Percentiles rank a stretch among this genome's conserved stretches.
Evolutionary conservation across 179 eudicot genomes (phyloP).

Genomic region (Spinacia oleracea): DNA sequence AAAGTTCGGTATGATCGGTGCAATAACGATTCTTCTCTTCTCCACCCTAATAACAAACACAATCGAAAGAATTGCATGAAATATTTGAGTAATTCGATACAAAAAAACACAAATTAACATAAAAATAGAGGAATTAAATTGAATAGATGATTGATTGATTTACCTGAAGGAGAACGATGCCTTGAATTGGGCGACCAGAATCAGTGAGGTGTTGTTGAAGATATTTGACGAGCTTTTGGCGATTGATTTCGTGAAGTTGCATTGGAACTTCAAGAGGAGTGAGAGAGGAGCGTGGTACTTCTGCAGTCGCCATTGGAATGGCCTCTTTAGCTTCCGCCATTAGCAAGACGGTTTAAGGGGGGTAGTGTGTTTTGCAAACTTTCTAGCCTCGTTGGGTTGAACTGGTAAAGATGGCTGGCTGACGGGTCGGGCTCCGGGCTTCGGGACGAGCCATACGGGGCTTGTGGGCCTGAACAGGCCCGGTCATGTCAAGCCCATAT

Average conservation of each 20-base stretch:
- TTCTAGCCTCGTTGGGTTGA: too few relatives aligned
- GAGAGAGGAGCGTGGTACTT: conserved; percentile 33
- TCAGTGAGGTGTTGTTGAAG: conserved; percentile 55
- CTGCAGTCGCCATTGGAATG: conserved; percentile 30
- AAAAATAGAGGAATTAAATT: neutral
- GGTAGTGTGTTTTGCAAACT: neutral
- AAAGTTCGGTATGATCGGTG: conserved; percentile 90
- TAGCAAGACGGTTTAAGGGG: neutral
- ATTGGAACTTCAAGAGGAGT: conserved; percentile 65
- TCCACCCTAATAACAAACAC: conserved; percentile 59
- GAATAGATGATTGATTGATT: neutral
- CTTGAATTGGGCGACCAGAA: conserved; percentile 57
- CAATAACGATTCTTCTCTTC: conserved; percentile 81
- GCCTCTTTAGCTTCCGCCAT: conserved; percentile 20
- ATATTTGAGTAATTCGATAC: neutral
- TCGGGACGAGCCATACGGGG: too few relatives aligned
- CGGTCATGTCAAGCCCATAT: too few relatives aligned
- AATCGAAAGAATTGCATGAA: neutral
- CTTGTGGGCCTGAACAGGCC: too few relatives aligned
- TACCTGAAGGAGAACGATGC: conserved; percentile 83
- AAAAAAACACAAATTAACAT: neutral
- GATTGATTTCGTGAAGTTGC: conserved; percentile 62
- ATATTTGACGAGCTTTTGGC: conserved; percentile 56
- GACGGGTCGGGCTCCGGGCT: too few relatives aligned
- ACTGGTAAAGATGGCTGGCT: too few relatives aligned